Evolutionary conservation across 2,329 filamentous ascomycete genomes (phyloP).

Genomic region (Fusarium devonianum): DNA sequence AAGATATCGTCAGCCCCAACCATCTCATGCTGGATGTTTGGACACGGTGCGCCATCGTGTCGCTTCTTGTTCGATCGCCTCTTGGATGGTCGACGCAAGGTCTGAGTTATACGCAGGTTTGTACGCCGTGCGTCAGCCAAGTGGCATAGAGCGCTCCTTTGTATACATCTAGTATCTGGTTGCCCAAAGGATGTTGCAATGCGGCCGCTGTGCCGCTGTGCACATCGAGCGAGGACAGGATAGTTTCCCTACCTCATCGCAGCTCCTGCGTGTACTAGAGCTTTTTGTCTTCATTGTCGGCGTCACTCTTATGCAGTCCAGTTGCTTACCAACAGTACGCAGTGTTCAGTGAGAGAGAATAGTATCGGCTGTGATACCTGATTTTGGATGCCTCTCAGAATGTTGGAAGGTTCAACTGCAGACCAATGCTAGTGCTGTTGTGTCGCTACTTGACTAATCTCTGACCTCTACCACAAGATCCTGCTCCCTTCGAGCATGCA

Average conservation of each 20-base stretch:
- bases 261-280: conserved; percentile 7
- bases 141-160: neutral
- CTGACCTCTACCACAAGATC: neutral
- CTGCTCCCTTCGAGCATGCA: neutral
- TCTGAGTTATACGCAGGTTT: conserved; percentile 9
- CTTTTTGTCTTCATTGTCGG: no score
- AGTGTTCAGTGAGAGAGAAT: no score
- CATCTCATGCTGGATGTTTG: no score
- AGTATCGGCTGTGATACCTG: neutral
- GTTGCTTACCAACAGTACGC: no score
- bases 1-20: no score
- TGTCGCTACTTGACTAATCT: no score
- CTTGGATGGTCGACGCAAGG: conserved; percentile 10
- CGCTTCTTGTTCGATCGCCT: conserved; percentile 1
- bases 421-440: neutral
- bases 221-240: neutral
- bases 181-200: conserved; percentile 19
- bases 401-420: neutral
- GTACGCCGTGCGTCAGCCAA: conserved; percentile 1
- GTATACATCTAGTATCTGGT: conserved; percentile 2
- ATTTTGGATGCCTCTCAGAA: neutral
- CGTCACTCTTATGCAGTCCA: no score
- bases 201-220: conserved; percentile 10
- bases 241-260: no score
- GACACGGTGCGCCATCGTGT: no score